Evolutionary conservation across 768 basidiomycete species (phyloP), one percentile per base, ranked within the genome.

Genomic region (Lactarius akahatsu): DNA sequence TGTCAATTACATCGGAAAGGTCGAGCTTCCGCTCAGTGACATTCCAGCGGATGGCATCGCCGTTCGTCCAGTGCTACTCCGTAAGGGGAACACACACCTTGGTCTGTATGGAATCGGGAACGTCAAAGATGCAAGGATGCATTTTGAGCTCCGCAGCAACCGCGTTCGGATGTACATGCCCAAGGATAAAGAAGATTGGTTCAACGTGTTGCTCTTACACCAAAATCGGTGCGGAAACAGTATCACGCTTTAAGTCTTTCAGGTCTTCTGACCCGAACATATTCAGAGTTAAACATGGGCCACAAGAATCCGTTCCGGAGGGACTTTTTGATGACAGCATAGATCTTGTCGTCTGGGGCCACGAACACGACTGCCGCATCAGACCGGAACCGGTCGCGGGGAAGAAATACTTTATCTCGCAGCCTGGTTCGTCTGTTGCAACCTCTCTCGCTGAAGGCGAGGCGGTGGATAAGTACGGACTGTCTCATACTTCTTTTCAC

Each of bases 101-200:
- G 96, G 92, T 0, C 76, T 99, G 73, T 99, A 98, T 74, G 96
- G 96, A 1, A 85, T 98, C 56, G 97, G 97, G 32, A 99, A 99
- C 72, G 89, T 99, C 74, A 95, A 95, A 76, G 97, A 99, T 75
- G 87, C 90, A 70, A 81, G 97, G 56, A 95, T 99, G 92, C 95
- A 98, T 75, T 96, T 91, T 72, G 97, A 99, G 77, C 82, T 98
- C 41, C 79, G 94, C 65, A 94, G 92, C 71, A 95, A 97, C 73
- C 86, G 96, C 50, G 95, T 99, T 30, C 85, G 89, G 70, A 96
- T 99, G 95, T 98, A 87, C 77, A 92, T 95, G 90, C 97, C 97
- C 1, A 83, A 84, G 66, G 89, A 96, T 76, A 92, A 91, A 72
- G 84, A 93, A 15, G 83, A 90, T 28, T 98, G 95, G 95, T 99